Evolutionary conservation across 495 filamentous ascomycete species (phyloP).

Genomic region (Podospora conica): DNA sequence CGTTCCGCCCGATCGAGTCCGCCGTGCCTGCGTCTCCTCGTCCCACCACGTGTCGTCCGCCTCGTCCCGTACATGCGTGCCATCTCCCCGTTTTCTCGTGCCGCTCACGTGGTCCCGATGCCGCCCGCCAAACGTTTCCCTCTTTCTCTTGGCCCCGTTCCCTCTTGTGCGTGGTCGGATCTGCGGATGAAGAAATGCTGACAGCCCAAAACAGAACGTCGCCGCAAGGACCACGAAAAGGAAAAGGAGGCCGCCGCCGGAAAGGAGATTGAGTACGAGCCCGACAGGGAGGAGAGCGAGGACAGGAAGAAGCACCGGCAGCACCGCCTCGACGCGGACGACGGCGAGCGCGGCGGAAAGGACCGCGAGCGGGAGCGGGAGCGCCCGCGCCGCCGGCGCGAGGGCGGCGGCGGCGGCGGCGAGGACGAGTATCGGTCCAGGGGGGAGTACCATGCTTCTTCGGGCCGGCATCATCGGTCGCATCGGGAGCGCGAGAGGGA

Average conservation of each 20-base stretch:
- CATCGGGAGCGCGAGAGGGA: background rate
- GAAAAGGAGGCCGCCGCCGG: slow-evolving; percentile 19
- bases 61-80: background rate
- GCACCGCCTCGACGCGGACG: slow-evolving; percentile 28
- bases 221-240: slow-evolving; percentile 33
- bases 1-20: background rate
- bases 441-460: slow-evolving; percentile 12
- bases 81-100: background rate
- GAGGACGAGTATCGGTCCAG: slow-evolving; percentile 15
- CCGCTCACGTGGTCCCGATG: slow-evolving; percentile 4
- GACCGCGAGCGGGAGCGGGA: slow-evolving; percentile 18
- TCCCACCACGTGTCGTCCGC: slow-evolving; percentile 2
- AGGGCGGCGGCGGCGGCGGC: slow-evolving; percentile 16
- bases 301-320: slow-evolving; percentile 25
- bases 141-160: background rate
- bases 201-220: slow-evolving; percentile 27
- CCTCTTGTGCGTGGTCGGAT: background rate
- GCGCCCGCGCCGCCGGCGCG: slow-evolving; percentile 6
- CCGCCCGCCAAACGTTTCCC: background rate
- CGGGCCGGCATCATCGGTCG: slow-evolving; percentile 13
- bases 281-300: slow-evolving; percentile 19
- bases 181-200: slow-evolving; percentile 12
- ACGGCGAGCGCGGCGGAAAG: slow-evolving; percentile 23
- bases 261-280: slow-evolving; percentile 13
- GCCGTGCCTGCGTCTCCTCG: background rate